Evolutionary conservation across 768 basidiomycete species (phyloP).

Genomic region (Kwoniella newhampshirensis): DNA sequence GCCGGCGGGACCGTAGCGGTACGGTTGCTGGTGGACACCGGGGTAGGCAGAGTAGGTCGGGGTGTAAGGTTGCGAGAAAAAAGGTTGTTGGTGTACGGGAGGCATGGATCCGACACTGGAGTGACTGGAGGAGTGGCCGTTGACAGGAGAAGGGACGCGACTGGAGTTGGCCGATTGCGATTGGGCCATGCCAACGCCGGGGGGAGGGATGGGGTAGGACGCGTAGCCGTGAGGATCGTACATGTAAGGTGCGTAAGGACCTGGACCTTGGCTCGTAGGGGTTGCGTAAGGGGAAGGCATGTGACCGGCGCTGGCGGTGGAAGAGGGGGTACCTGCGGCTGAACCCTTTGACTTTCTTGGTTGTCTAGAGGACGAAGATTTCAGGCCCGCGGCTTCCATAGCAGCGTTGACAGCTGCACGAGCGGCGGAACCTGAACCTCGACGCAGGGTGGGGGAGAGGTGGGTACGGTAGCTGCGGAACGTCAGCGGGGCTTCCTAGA

Average conservation of each 20-base stretch:
- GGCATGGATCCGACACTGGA: constrained; percentile 31
- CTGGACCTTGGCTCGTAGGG: constrained; percentile 36
- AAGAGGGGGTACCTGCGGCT: constrained; percentile 36
- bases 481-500: background rate
- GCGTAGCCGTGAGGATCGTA: constrained; percentile 39
- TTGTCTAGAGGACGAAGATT: constrained; percentile 33
- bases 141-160: constrained; percentile 44
- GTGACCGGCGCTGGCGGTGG: constrained; percentile 28
- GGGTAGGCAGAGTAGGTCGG: constrained; percentile 30
- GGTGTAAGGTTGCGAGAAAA: constrained; percentile 37
- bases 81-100: constrained; percentile 31
- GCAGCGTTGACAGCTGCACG: constrained; percentile 44
- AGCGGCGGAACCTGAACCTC: constrained; percentile 45
- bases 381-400: constrained; percentile 50
- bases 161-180: constrained; percentile 35
- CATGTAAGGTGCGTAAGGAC: constrained; percentile 38
- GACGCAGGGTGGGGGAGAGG: constrained; percentile 42
- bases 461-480: constrained; percentile 45
- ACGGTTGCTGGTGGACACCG: constrained; percentile 34
- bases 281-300: constrained; percentile 44
- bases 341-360: constrained; percentile 47
- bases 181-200: constrained; percentile 22
- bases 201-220: constrained; percentile 33
- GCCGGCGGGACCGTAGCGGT: constrained; percentile 36
- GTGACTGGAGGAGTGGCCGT: constrained; percentile 35